Percentiles rank a stretch among this genome's conserved stretches.
Conservation (phyloP, 768 basidiomycete species). For the Naganishia friedmannii region DNA sequence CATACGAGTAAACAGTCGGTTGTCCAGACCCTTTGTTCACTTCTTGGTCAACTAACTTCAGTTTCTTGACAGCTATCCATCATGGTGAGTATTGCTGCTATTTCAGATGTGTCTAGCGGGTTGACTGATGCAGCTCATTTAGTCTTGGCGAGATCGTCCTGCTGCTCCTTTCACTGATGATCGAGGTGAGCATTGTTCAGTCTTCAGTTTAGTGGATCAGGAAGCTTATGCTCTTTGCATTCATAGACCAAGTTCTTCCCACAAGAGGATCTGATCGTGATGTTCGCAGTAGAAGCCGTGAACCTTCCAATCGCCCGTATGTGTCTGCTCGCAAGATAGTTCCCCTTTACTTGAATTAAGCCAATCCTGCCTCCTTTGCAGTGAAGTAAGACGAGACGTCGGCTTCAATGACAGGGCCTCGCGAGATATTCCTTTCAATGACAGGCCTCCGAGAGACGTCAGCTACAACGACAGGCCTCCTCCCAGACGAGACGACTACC, state of each 20-base stretch:
- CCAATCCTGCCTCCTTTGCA: not conserved
- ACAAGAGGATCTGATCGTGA: not conserved
- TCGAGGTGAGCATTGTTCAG: slow-evolving; percentile 1
- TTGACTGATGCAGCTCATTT: not conserved
- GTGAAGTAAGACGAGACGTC: not conserved
- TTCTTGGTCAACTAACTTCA: not conserved
- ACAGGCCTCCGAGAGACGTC: not conserved
- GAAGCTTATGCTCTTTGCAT: not conserved
- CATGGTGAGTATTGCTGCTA: not conserved
- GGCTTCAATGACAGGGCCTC: not conserved
- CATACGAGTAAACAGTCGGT: not conserved
- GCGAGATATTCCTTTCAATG: not conserved
- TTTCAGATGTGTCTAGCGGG: not conserved
- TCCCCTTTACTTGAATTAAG: not conserved
- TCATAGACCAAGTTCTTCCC: not conserved
- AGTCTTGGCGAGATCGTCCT: slow-evolving; percentile 23
- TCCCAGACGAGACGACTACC: slow-evolving; percentile 8
- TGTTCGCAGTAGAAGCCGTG: slow-evolving; percentile 9
- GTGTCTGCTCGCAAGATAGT: not conserved
- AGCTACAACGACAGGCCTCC: slow-evolving; percentile 1
- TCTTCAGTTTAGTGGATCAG: not conserved
- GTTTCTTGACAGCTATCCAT: not conserved
- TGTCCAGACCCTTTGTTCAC: not conserved
- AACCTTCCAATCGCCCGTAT: not conserved
- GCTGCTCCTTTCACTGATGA: slow-evolving; percentile 18